phyloP scores from a whole-genome alignment of 208 protist species.

The Tetramitus jugosus region DNA sequence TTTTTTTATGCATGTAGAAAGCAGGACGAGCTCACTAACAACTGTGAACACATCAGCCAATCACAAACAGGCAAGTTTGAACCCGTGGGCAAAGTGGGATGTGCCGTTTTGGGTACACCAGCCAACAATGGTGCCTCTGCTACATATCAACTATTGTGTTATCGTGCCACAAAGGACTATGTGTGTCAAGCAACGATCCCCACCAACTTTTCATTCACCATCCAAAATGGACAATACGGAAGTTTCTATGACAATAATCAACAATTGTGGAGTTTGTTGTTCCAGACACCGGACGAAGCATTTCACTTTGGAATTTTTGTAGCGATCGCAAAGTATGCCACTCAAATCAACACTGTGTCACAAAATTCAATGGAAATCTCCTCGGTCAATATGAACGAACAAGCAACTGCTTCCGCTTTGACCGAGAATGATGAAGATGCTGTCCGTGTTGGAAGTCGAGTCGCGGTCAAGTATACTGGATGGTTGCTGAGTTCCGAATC shows the following conservation, averaged over 20 bases:
- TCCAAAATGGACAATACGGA: neutral
- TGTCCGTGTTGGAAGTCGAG: neutral
- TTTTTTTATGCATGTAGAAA: neutral
- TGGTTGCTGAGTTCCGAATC: neutral
- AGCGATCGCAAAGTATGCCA: neutral
- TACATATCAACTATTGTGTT: neutral
- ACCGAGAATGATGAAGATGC: neutral
- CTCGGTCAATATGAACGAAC: constrained; percentile 10
- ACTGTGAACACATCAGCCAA: no score
- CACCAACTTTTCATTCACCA: neutral
- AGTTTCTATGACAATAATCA: neutral
- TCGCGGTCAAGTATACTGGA: neutral
- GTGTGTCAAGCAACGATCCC: neutral
- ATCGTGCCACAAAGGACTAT: neutral
- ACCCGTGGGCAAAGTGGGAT: neutral
- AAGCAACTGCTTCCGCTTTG: neutral
- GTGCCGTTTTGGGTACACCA: no score
- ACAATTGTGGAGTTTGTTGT: neutral
- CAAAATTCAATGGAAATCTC: neutral
- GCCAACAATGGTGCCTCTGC: neutral
- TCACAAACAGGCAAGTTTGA: neutral
- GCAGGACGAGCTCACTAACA: neutral
- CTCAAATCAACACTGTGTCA: neutral
- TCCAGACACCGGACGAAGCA: neutral
- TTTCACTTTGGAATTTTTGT: neutral